Conservation (phyloP, 1,139 yeast genomes). For the Pichia sp. region DNA sequence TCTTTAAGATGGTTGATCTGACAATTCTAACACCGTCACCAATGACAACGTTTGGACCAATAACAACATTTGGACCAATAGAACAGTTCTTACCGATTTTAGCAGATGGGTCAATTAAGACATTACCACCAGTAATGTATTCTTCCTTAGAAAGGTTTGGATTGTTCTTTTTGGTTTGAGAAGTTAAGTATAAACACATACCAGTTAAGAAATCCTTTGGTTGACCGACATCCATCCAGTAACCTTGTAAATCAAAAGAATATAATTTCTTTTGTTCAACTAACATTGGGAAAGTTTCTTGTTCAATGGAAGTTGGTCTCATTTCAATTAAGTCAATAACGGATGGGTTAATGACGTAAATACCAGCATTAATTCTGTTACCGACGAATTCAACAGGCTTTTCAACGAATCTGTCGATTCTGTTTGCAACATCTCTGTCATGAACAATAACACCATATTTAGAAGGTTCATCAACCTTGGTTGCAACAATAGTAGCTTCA, state of each 20-base stretch:
- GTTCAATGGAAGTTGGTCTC: constrained; percentile 98
- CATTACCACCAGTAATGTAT: constrained; percentile 87
- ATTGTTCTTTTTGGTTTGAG: constrained; percentile 76
- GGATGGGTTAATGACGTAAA: constrained; percentile 92
- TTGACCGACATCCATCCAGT: constrained; percentile 99
- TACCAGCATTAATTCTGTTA: constrained; percentile 96
- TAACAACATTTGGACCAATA: constrained; percentile 96
- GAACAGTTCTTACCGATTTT: constrained; percentile 87
- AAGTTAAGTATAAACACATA: constrained; percentile 83
- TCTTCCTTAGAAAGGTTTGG: constrained; percentile 57
- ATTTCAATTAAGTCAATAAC: constrained; percentile 94
- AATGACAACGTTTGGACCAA: constrained; percentile 93
- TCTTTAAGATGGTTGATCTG: constrained; percentile 86
- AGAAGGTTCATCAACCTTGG: constrained; percentile 99
- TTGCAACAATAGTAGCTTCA: constrained; percentile 96
- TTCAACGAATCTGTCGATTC: constrained; percentile 97
- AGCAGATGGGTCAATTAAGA: constrained; percentile 90
- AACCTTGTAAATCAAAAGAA: constrained; percentile 97
- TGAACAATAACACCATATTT: constrained; percentile 99
- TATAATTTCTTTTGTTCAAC: constrained; percentile 84
- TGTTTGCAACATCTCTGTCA: constrained; percentile 84
- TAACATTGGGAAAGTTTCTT: constrained; percentile 97
- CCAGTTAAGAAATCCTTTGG: constrained; percentile 99
- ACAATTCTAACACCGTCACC: constrained; percentile 99
- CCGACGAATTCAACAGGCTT: constrained; percentile 99